Conservation (phyloP, 75 land plant species). For the Pseudotsuga menziesii region DNA sequence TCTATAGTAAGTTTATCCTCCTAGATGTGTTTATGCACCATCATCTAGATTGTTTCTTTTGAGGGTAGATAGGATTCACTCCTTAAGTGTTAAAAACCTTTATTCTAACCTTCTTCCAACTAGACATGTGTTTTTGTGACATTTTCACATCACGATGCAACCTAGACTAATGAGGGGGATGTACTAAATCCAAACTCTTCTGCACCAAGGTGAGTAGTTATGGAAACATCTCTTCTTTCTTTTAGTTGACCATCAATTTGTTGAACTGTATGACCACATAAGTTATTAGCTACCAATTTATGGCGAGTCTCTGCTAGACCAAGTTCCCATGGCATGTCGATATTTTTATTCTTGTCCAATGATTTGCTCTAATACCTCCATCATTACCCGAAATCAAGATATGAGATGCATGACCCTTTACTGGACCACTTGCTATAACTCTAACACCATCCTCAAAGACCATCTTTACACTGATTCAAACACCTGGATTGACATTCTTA, state of each 20-base stretch:
- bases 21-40: too few species aligned
- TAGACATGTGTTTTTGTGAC: too few species aligned
- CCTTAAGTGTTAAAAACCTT: too few species aligned
- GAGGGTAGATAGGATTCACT: too few species aligned
- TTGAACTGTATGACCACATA: constrained; percentile 82
- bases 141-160: too few species aligned
- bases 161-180: constrained; percentile 89
- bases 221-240: constrained; percentile 87
- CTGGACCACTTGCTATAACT: constrained; percentile 92
- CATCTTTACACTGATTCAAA: constrained; percentile 89
- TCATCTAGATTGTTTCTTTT: too few species aligned
- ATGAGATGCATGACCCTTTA: constrained; percentile 98
- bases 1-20: too few species aligned
- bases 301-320: constrained; percentile 96
- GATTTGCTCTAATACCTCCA: constrained; percentile 97
- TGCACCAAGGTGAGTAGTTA: constrained; percentile 93
- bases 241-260: constrained; percentile 97
- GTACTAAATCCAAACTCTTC: constrained; percentile 98
- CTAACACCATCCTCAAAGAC: constrained; percentile 97
- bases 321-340: constrained; percentile 98
- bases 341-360: constrained; percentile 97
- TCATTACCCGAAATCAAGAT: constrained; percentile 94
- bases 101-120: too few species aligned
- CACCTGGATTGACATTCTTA: constrained; percentile 83
- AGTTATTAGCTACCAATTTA: constrained; percentile 89